Evolutionary conservation across 1,284 basidiomycete genomes (phyloP).

Genomic region (Earliella scabrosa): DNA sequence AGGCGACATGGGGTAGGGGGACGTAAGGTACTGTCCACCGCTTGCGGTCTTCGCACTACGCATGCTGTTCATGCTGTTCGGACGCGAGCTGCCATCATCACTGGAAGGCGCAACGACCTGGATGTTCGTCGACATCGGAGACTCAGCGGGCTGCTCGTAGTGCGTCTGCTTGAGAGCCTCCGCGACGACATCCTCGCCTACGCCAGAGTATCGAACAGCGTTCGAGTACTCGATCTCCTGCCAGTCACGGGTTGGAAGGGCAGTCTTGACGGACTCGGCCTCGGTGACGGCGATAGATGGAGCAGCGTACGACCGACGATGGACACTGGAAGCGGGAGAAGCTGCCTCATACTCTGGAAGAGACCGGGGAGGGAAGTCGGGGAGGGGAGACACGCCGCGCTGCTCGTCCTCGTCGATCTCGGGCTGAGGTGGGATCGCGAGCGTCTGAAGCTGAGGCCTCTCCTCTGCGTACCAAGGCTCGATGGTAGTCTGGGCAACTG

Average conservation of each 20-base stretch:
- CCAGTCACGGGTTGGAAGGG: slow-evolving; percentile 16
- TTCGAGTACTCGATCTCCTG: slow-evolving; percentile 23
- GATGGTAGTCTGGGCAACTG: neutral
- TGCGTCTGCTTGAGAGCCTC: slow-evolving; percentile 15
- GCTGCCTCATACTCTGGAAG: neutral
- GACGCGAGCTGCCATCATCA: slow-evolving; percentile 16
- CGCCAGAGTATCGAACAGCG: slow-evolving; percentile 18
- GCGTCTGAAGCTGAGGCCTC: slow-evolving; percentile 3
- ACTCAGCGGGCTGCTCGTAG: slow-evolving; percentile 4
- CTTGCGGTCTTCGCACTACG: neutral
- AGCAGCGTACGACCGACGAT: neutral
- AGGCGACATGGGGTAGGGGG: slow-evolving; percentile 16
- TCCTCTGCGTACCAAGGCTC: slow-evolving; percentile 10
- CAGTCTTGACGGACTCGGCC: slow-evolving; percentile 1
- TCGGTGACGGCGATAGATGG: slow-evolving; percentile 2
- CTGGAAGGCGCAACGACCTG: slow-evolving; percentile 8
- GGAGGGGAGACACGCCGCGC: slow-evolving; percentile 19
- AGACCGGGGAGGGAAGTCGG: neutral
- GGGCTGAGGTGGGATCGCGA: slow-evolving; percentile 5
- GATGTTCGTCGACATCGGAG: slow-evolving; percentile 2
- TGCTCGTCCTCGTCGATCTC: slow-evolving; percentile 20
- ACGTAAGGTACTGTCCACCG: slow-evolving; percentile 4
- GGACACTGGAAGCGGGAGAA: neutral
- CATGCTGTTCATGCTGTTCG: slow-evolving; percentile 8
- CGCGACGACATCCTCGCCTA: slow-evolving; percentile 16